These are phyloP conservation scores for Prototheca stagnorum DNA, from an alignment of 163 green algal species.

Conservation along the genomic window DNA sequence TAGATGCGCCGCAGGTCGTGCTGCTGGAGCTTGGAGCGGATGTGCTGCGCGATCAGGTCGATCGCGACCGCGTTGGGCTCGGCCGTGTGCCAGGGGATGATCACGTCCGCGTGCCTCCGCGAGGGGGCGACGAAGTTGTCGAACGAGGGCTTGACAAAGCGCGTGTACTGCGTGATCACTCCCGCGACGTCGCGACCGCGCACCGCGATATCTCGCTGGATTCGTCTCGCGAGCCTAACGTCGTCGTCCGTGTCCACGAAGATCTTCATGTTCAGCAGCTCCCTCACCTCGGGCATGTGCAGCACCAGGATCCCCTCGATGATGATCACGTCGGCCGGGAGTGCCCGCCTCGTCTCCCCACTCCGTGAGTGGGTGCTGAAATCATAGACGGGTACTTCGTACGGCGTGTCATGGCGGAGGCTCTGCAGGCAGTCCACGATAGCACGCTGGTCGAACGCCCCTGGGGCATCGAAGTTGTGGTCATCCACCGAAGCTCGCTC, in stretches of 20 bases:
- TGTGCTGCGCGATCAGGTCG: slow-evolving; percentile 92
- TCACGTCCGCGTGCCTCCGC: slow-evolving; percentile 78
- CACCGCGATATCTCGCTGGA: slow-evolving; percentile 77
- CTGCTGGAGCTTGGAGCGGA: slow-evolving; percentile 80
- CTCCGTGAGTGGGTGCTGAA: slow-evolving; percentile 64
- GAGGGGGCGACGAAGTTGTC: slow-evolving; percentile 72
- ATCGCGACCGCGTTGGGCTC: slow-evolving; percentile 83
- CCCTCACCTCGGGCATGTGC: slow-evolving; percentile 55
- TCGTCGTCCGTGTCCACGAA: slow-evolving; percentile 90
- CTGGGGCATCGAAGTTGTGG: slow-evolving; percentile 90
- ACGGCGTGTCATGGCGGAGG: slow-evolving; percentile 9
- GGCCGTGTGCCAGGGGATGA: slow-evolving; percentile 65
- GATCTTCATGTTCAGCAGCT: slow-evolving; percentile 93
- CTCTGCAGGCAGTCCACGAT: slow-evolving; percentile 38
- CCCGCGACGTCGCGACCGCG: slow-evolving; percentile 69
- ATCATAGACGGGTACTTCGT: slow-evolving; percentile 86
- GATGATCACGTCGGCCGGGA: slow-evolving; percentile 85
- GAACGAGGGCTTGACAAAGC: slow-evolving; percentile 89
- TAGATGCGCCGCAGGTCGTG: slow-evolving; percentile 85
- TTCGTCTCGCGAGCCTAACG: slow-evolving; percentile 59
- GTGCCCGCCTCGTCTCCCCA: slow-evolving; percentile 36
- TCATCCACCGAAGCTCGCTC: slow-evolving; percentile 37
- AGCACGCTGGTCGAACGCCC: slow-evolving; percentile 46
- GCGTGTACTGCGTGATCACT: slow-evolving; percentile 84
- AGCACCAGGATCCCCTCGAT: slow-evolving; percentile 93